These are phyloP conservation scores for Phanerochaete sordida DNA, from an alignment of 768 basidiomycete genomes.

Conservation along the genomic window DNA sequence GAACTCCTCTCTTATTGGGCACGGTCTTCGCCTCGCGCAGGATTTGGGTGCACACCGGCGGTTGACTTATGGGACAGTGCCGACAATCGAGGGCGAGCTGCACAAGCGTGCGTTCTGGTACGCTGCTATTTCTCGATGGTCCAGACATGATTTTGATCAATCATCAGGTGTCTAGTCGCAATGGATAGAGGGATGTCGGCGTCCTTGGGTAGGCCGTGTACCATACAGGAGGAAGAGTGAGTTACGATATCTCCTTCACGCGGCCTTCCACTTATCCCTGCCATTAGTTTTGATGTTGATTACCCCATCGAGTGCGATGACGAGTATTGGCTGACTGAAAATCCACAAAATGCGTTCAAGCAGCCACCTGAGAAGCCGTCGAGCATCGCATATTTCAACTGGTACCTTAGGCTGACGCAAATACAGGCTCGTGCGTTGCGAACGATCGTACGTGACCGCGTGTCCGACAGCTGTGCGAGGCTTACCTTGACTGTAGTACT, in stretches of 20 bases:
- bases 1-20: constrained; percentile 33
- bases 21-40: constrained; percentile 39
- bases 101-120: constrained; percentile 14
- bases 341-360: constrained; percentile 50
- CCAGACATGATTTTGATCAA: background rate
- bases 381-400: constrained; percentile 53
- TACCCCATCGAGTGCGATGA: constrained; percentile 76
- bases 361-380: constrained; percentile 59
- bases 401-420: constrained; percentile 57
- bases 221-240: constrained; percentile 69
- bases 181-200: constrained; percentile 43
- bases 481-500: background rate
- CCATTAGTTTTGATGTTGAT: constrained; percentile 45
- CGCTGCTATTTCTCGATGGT: background rate
- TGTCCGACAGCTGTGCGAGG: background rate
- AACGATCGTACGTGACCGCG: constrained; percentile 47
- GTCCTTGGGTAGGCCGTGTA: constrained; percentile 58
- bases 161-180: constrained; percentile 19
- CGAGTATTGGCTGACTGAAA: constrained; percentile 63
- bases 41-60: constrained; percentile 57
- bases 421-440: constrained; percentile 62
- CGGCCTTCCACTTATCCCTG: background rate
- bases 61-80: constrained; percentile 15
- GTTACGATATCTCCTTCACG: constrained; percentile 38
- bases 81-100: constrained; percentile 11